Evolutionary conservation across 805 yeast genomes (phyloP).

Genomic region (Metschnikowia proteae): DNA sequence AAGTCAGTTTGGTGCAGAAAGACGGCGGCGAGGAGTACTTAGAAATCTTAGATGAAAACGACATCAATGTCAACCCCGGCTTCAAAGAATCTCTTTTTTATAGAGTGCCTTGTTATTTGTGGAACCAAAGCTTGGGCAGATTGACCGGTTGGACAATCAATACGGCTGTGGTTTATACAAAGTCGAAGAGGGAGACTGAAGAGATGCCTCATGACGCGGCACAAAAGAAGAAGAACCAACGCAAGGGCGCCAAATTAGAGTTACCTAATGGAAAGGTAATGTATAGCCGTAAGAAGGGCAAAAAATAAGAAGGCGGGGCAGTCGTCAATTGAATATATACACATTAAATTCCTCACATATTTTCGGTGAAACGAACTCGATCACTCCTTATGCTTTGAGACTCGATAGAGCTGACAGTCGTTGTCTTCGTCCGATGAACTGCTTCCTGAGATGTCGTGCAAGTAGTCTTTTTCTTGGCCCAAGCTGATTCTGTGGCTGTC

Average conservation of each 20-base stretch:
- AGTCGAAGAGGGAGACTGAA: slow-evolving; percentile 12
- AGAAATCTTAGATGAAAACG: slow-evolving; percentile 44
- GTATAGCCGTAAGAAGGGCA: slow-evolving; percentile 22
- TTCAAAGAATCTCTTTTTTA: slow-evolving; percentile 47
- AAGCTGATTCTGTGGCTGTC: slow-evolving; percentile 16
- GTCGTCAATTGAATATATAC: slow-evolving; percentile 1
- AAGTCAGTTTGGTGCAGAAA: slow-evolving; percentile 45
- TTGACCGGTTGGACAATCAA: slow-evolving; percentile 16
- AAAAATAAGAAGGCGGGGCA: slow-evolving; percentile 1
- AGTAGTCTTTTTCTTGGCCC: slow-evolving; percentile 28
- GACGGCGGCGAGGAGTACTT: slow-evolving; percentile 33
- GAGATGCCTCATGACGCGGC: slow-evolving; percentile 8
- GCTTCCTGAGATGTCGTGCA: slow-evolving; percentile 42
- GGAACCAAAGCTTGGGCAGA: slow-evolving; percentile 46
- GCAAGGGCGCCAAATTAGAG: slow-evolving; percentile 42
- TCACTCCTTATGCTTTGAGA: slow-evolving; percentile 32
- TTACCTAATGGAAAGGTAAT: slow-evolving; percentile 63
- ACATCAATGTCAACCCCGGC: slow-evolving; percentile 44
- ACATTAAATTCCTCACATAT: neutral
- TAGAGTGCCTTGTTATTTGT: slow-evolving; percentile 38
- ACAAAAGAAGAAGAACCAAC: slow-evolving; percentile 3
- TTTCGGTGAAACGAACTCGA: neutral
- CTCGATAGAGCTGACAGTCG: slow-evolving; percentile 40
- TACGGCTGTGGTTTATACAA: slow-evolving; percentile 18
- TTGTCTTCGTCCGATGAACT: slow-evolving; percentile 42